Evolutionary conservation across 1,139 yeast species (phyloP), one percentile per base, ranked within the genome.

Genomic region (Geotrichum macrosporum): DNA sequence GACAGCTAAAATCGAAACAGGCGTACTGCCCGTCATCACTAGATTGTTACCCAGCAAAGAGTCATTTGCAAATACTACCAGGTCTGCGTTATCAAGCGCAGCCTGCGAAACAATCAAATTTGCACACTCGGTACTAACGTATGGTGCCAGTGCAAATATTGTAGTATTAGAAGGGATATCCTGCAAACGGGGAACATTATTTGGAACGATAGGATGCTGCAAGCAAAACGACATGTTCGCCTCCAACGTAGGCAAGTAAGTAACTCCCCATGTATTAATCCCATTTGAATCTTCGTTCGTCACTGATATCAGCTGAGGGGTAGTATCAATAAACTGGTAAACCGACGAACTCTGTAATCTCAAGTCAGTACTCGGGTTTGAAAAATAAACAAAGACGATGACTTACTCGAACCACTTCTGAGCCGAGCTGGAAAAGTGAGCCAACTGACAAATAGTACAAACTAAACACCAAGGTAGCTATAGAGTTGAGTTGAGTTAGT

Each of bases 131-230:
- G 18, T 24, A 16, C 35, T 36, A 10, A 39, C 41, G 31, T 22
- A 47, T 6, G 53, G 53, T 2, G 49, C 47, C 3, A 50, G 9
- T 12, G 53, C 53, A 34, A 50, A 22, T 2, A 38, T 37, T 2
- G 48, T 47, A 4, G 46, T 22, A 21, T 41, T 36, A 9, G 15
- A 10, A 3, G 53, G 53, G 5, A 47, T 40, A 27, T 50, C 53
- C 16, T 37, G 12, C 1, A 44, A 12, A 6, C 32, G 34, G 10
- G 44, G 51, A n/a, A 29, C 34, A 13, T 5, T 27, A 18, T 15
- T 41, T 10, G 48, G 46, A 19, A 50, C 29, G 15, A 36, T 27
- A 18, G 44, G 21, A 21, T 24, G 30, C 29, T 43, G n/a, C 26
- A 41, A 13, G 30, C 52, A 50, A 35, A 41, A 24, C n/a, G 35